phyloP scores from a whole-genome alignment of 345 rosid species.

The Citrus cavaleriei region DNA sequence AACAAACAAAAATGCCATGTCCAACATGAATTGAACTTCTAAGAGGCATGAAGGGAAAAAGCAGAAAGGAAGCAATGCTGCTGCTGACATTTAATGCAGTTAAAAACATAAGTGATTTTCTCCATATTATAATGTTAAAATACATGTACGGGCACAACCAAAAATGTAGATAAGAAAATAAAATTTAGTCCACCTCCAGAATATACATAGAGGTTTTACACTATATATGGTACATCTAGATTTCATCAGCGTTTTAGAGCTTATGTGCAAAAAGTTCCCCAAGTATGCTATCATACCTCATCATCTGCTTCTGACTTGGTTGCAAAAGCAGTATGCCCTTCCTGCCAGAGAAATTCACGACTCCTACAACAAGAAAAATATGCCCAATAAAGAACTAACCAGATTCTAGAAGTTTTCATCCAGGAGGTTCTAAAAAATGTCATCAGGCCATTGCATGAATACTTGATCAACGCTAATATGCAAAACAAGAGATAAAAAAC shows the following conservation, averaged over 20 bases:
- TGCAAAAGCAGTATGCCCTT: constrained; percentile 98
- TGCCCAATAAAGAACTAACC: not conserved
- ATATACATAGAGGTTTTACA: not conserved
- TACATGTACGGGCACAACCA: too few relatives aligned
- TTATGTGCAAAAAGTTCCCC: not conserved
- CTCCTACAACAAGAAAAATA: constrained; percentile 53
- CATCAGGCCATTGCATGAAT: not conserved
- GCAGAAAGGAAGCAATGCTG: not conserved
- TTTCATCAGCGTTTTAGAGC: too few relatives aligned
- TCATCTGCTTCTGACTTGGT: constrained; percentile 78
- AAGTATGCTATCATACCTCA: constrained; percentile 50
- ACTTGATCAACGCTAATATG: not conserved
- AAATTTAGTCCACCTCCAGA: too few relatives aligned
- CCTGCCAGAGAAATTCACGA: constrained; percentile 99
- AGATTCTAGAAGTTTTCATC: not conserved
- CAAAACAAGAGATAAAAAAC: not conserved
- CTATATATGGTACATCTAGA: too few relatives aligned
- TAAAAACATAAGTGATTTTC: constrained; percentile 8
- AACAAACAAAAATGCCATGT: constrained; percentile 15
- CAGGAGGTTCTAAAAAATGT: not conserved
- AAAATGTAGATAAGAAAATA: too few relatives aligned
- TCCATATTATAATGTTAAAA: too few relatives aligned
- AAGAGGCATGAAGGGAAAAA: not conserved
- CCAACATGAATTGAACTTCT: constrained; percentile 11
- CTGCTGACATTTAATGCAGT: not conserved